Base-by-base conservation (phyloP, 768 basidiomycete genomes). In the Pleurotus tuoliensis region DNA sequence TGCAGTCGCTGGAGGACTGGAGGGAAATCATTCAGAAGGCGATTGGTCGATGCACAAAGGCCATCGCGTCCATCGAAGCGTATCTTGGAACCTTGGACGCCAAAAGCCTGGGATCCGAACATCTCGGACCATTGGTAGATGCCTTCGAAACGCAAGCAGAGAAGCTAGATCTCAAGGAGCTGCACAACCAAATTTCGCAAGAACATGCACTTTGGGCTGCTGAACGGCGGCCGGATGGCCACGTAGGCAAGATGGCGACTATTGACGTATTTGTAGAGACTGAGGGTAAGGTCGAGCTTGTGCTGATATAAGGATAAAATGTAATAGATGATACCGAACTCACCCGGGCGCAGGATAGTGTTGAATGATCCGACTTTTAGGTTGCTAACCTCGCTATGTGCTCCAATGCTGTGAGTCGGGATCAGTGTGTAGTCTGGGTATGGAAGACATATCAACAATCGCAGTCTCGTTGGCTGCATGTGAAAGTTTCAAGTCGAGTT, bases 251-350 rank as follows among this genome's bases (percentile, higher is more conserved):
- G 6, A 57, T 58, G 30, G 67, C 58, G 0, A 55, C 67, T 0
- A 63, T 72, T 27, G 64, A 61, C 1, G 53, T 75, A 1, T 67
- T 69, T 43, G 67, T 66, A 9, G 62, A 63, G 22, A 55, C 47
- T 12, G 66, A 60, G 25, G 66, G 64, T 16, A 63, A 69, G 24
- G 64, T 71, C 4, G 64, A 70, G 48, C 62, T 73, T 15, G 63
- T 64, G 15, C 57, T 75, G n/a, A 64, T 66, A 8, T 73, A 20
- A 20, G 20, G 20, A 20, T 20, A 20, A 20, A 20, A 20, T 20
- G 20, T 20, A 20, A 20, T 20, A 20, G 20, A 20, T 20, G 20
- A 20, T 20, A 20, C 20, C 20, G 20, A 20, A 20, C 20, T 20
- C 20, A 20, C 20, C 2, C 20, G 20, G 20, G 20, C 20, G 2